Evolutionary conservation across 805 yeast genomes (phyloP), one percentile per base, ranked within the genome.

Genomic region (Teunomyces tritomae): DNA sequence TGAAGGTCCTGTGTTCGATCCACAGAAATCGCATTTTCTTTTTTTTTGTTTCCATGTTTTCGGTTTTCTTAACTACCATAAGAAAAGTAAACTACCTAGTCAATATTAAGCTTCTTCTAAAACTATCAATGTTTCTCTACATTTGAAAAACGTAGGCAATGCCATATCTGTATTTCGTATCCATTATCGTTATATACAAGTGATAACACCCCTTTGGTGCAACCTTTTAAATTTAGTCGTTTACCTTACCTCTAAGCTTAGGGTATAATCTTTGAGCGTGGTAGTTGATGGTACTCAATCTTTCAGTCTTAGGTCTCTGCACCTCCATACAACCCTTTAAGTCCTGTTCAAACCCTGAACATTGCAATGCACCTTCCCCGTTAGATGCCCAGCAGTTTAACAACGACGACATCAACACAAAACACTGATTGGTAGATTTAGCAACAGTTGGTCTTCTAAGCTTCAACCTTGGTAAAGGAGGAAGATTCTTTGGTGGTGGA

Each of bases 301-400:
- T 63, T 30, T 75, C 73, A 45, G 71, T 71, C 42, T 67, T 63
- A 4, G 71, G 70, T 56, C 66, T 68, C 55, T 57, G 58, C 16
- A 69, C 69, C 42, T 73, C 80, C 85, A 89, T 87, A 63, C 97
- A 91, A 10, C 68, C 67, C 61, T 88, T 88, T 63, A 90, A 77
- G 51, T 87, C 89, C 30, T 67, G 64, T 60, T 85, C 95, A 41
- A 88, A 67, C 6, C 71, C 73, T 20, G 77, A 72, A 68, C 98
- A 91, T 41, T 71, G 76, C 8, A 76, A 70, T 17, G 85, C 73
- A 50, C 94, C 91, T 66, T 89, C 96, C 43, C 95, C 92, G 68
- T 89, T 87, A 20, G 97, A 87, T 2, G 97, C 95, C 98, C 98
- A 91, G 71, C 98, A 91, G 75, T 87, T 88, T 57, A 91, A 73